phyloP scores from a whole-genome alignment of 371 early-diverging fungal genomes.

The Sporodiniella umbellata region DNA sequence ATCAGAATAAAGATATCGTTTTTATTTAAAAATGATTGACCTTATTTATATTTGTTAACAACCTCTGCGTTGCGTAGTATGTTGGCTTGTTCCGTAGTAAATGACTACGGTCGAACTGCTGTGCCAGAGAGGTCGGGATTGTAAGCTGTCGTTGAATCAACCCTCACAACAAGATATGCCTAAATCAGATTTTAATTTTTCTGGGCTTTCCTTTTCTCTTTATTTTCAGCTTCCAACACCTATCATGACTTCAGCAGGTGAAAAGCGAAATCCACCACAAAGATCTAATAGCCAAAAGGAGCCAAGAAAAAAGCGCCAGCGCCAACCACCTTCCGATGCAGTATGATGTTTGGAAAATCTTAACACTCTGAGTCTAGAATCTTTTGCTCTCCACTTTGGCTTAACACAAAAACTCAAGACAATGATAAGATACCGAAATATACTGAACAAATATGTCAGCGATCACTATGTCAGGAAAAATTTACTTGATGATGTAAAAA shows the following conservation, averaged over 20 bases:
- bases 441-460: conserved; percentile 6
- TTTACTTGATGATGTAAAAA: conserved; percentile 10
- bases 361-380: conserved; percentile 5
- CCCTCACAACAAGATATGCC: too few relatives aligned
- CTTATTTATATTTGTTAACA: too few relatives aligned
- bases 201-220: background rate
- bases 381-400: conserved; percentile 6
- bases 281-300: conserved; percentile 3
- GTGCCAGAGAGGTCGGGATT: too few relatives aligned
- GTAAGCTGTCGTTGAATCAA: too few relatives aligned
- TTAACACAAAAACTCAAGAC: conserved; percentile 7
- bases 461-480: conserved; percentile 7
- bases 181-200: too few relatives aligned
- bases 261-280: conserved; percentile 8
- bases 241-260: conserved; percentile 6
- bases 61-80: too few relatives aligned
- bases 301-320: background rate
- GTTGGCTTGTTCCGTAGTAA: too few relatives aligned
- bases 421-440: conserved; percentile 7
- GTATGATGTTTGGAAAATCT: conserved; percentile 7
- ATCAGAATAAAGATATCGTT: too few relatives aligned
- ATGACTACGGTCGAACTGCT: too few relatives aligned
- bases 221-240: background rate
- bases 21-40: too few relatives aligned
- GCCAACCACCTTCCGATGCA: conserved; percentile 8